A percentile compares a stretch with the other conserved stretches of the same genome.
Evolutionary conservation across 148 eudicot genomes (phyloP).

Genomic region (Pharnaceum exiguum): DNA sequence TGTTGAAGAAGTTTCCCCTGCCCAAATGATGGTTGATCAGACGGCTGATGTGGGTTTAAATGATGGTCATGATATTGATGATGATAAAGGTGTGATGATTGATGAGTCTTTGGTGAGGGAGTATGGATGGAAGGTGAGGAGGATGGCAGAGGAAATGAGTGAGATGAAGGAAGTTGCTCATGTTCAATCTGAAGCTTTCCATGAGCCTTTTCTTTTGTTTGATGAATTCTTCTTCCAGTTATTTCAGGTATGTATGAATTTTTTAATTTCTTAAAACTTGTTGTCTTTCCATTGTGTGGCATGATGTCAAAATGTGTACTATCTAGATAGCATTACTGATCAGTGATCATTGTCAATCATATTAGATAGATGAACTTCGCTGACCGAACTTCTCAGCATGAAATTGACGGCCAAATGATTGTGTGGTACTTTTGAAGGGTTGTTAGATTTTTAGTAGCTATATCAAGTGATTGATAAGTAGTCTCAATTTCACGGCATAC

Average conservation of each 20-base stretch:
- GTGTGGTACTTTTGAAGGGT: too few relatives aligned
- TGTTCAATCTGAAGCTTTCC: constrained; percentile 77
- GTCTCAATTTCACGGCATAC: too few relatives aligned
- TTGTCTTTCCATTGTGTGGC: neutral
- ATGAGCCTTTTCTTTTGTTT: constrained; percentile 50
- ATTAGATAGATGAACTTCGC: too few relatives aligned
- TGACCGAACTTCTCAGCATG: too few relatives aligned
- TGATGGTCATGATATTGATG: neutral
- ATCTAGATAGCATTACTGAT: too few relatives aligned
- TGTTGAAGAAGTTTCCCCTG: constrained; percentile 14
- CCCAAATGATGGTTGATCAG: constrained; percentile 22
- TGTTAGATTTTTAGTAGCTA: too few relatives aligned
- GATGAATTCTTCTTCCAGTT: constrained; percentile 61
- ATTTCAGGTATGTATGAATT: constrained; percentile 55
- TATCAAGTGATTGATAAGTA: too few relatives aligned
- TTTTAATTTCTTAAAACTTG: neutral
- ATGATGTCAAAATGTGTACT: neutral
- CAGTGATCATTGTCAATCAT: too few relatives aligned
- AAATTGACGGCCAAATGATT: too few relatives aligned
- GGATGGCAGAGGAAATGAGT: constrained; percentile 47
- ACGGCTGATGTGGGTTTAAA: constrained; percentile 10
- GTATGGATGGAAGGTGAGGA: constrained; percentile 75
- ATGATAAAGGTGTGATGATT: neutral
- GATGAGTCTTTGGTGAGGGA: constrained; percentile 44
- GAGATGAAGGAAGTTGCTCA: constrained; percentile 66